Evolutionary conservation across 2,329 filamentous ascomycete species (phyloP), one percentile per base, ranked within the genome.

Genomic region (Trichoderma sp.): DNA sequence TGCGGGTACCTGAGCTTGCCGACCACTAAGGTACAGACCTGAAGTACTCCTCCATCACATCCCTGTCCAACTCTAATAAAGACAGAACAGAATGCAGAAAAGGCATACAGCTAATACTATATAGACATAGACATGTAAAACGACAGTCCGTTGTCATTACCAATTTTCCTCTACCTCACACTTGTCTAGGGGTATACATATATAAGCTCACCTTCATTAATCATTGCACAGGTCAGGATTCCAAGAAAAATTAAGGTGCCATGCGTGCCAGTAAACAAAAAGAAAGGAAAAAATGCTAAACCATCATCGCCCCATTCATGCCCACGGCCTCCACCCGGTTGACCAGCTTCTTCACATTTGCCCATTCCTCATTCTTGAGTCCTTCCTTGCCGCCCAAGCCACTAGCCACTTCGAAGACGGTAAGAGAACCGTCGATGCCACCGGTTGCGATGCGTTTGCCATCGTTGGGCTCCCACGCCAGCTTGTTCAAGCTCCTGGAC

Each of bases 401-500:
- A 80, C 89, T 87, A 29, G 95, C 93, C 75, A 99, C 96, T 85
- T 99, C 97, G 81, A 98, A 99, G 8, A 99, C 91, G 0, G 94
- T 98, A 27, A 98, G 88, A 2, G 95, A 91, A 12, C 96, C 96
- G 81, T 98, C 95, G 77, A 99, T 93, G 4, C 97, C 97, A 62
- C 97, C 97, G 0, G 95, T 95, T 1, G 96, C 97, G 68, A 98
- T 86, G 69, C 94, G 90, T 84, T 93, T 93, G 66, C 97, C 97
- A 82, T 98, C 95, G 62, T 91, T 93, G 80, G 92, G 91, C 85
- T 99, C 97, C 97, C 97, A 99, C 0, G 95, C 93, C 60, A 98
- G 87, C 86, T 97, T 97, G 84, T 99, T 99, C 80, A 99, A 85
- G 82, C 95, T 97, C 85, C 94, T 93, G 75, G 93, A 94, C 80